Evolutionary conservation across 805 yeast species (phyloP).

Genomic region (Candida piceae): DNA sequence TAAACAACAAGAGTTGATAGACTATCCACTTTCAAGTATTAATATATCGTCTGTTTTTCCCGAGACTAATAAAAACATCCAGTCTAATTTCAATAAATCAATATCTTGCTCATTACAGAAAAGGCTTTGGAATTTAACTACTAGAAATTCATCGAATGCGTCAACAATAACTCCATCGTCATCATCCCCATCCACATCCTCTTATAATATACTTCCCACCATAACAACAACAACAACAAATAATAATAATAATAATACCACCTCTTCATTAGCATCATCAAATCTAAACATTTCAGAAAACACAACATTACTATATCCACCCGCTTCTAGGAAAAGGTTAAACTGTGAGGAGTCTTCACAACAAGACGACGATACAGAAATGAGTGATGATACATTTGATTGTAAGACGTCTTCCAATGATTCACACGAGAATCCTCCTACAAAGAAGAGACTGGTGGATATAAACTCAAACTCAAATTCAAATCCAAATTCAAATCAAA

Average conservation of each 20-base stretch:
- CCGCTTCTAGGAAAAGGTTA: constrained; percentile 13
- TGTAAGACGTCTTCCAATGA: constrained; percentile 9
- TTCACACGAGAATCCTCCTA: constrained; percentile 15
- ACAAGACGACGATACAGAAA: constrained; percentile 13
- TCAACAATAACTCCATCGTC: neutral
- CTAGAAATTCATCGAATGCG: constrained; percentile 1
- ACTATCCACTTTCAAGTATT: constrained; percentile 1
- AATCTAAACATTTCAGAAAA: no score
- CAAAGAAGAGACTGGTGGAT: constrained; percentile 18
- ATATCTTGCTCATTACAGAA: constrained; percentile 1
- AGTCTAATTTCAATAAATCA: neutral
- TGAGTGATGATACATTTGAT: constrained; percentile 14
- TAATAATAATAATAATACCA: no score
- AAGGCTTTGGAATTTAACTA: constrained; percentile 1
- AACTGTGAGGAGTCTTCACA: constrained; percentile 11
- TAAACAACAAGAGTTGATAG: neutral
- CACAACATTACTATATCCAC: no score
- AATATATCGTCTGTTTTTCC: constrained; percentile 14
- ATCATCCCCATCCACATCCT: neutral
- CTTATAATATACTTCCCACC: no score
- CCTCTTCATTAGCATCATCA: no score
- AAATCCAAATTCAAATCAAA: neutral
- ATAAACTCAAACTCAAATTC: constrained; percentile 1
- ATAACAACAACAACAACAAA: no score
- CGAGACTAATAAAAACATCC: neutral